Conservation (phyloP, 75 land plant species). For the Gnetum montanum region DNA sequence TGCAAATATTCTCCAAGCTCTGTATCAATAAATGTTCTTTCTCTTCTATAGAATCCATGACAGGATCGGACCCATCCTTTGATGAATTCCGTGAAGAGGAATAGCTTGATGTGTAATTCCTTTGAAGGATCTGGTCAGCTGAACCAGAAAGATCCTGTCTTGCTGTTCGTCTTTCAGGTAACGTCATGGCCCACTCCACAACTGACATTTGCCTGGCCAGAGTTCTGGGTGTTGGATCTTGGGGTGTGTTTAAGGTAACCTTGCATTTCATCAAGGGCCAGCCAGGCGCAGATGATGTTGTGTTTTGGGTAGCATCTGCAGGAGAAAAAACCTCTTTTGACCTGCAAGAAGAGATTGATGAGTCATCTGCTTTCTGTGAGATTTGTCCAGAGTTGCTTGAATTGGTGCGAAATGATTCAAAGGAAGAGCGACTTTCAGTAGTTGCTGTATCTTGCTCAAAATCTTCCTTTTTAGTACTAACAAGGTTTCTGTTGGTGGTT, state of each 20-base stretch:
- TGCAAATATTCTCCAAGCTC: conserved; percentile 6
- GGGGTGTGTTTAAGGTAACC: conserved; percentile 7
- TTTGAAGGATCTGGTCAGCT: too few relatives aligned
- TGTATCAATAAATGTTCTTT: conserved; percentile 5
- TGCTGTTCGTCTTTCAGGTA: conserved; percentile 22
- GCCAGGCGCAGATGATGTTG: conserved; percentile 20
- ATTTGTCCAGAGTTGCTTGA: conserved; percentile 4
- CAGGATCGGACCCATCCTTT: too few relatives aligned
- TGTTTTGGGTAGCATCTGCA: neutral
- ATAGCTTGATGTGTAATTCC: too few relatives aligned
- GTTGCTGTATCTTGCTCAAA: neutral
- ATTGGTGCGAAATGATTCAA: conserved; percentile 7
- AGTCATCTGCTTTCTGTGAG: conserved; percentile 1
- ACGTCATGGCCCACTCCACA: conserved; percentile 40
- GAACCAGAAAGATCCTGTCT: neutral
- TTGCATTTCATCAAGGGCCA: conserved; percentile 40
- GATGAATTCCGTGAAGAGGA: too few relatives aligned
- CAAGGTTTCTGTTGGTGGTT: neutral
- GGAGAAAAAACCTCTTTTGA: neutral
- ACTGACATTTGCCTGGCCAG: conserved; percentile 36
- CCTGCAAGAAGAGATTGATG: conserved; percentile 1
- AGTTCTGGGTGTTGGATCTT: conserved; percentile 6
- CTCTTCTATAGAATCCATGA: conserved; percentile 1
- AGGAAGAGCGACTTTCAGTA: conserved; percentile 5
- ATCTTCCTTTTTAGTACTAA: neutral